A percentile compares a stretch with the other conserved stretches of the same genome.
These are phyloP conservation scores for Neopestalotiopsis rosae DNA, from an alignment of 2,329 filamentous ascomycete species.

Conservation along the genomic window DNA sequence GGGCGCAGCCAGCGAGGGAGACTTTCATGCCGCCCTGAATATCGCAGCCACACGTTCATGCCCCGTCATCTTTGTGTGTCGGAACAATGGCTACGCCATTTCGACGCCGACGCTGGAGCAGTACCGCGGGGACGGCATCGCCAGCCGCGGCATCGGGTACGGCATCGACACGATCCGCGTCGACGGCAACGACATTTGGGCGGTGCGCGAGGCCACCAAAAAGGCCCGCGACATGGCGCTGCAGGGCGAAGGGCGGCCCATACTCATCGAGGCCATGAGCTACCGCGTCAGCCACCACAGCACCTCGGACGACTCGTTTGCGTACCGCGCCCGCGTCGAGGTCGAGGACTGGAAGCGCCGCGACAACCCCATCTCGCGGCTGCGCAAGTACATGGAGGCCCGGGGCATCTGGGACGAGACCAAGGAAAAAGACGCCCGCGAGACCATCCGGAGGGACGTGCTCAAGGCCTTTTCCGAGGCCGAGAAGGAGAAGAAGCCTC, in stretches of 20 bases:
- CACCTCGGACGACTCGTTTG: constrained; percentile 95
- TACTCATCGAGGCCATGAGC: constrained; percentile 94
- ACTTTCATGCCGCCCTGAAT: constrained; percentile 90
- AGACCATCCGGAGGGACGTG: constrained; percentile 72
- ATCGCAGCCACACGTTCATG: constrained; percentile 89
- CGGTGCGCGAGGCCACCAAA: constrained; percentile 80
- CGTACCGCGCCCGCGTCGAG: constrained; percentile 90
- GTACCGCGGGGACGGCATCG: constrained; percentile 90
- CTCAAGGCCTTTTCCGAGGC: constrained; percentile 84
- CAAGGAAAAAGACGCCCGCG: constrained; percentile 75
- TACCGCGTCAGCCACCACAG: constrained; percentile 98
- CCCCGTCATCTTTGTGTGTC: constrained; percentile 86
- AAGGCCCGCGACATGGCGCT: constrained; percentile 80
- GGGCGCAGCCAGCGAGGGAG: constrained; percentile 87
- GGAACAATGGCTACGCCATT: constrained; percentile 93
- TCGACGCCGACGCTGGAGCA: constrained; percentile 89
- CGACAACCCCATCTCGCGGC: constrained; percentile 84
- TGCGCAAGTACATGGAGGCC: constrained; percentile 90
- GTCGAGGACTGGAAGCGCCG: constrained; percentile 94
- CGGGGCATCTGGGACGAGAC: constrained; percentile 84
- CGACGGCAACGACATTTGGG: constrained; percentile 94
- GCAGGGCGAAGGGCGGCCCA: constrained; percentile 77
- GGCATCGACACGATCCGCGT: constrained; percentile 93
- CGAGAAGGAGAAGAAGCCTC: constrained; percentile 80
- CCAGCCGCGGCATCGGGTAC: constrained; percentile 84